Evolutionary conservation across 192 early-diverging fungal species (phyloP).

Genomic region (Coemansia sp.): DNA sequence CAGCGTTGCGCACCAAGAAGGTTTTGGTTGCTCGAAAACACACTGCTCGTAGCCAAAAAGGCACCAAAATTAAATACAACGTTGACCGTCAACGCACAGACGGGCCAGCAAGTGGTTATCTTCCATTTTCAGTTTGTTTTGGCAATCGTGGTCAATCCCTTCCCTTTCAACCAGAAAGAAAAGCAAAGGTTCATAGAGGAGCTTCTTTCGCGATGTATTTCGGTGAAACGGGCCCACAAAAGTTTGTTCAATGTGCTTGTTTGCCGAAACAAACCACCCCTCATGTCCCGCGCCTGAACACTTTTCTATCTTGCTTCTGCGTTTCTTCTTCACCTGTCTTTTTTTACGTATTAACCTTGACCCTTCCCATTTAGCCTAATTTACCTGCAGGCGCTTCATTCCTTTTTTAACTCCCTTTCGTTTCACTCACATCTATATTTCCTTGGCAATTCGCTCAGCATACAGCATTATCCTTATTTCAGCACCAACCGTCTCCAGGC

Average conservation of each 20-base stretch:
- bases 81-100: background rate
- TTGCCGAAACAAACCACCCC: background rate
- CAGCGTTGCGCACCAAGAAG: no score
- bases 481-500: no score
- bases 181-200: no score
- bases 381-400: background rate
- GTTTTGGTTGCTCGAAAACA: no score
- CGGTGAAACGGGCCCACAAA: background rate
- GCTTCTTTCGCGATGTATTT: no score
- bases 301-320: background rate
- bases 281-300: background rate
- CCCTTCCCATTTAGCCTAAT: background rate
- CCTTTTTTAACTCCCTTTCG: background rate
- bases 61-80: no score
- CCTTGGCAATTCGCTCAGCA: no score
- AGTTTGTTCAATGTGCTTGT: background rate
- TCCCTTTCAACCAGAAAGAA: background rate
- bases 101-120: background rate
- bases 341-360: background rate
- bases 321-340: background rate
- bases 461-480: no score
- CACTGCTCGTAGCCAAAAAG: no score
- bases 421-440: background rate
- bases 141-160: constrained; percentile 9
- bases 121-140: background rate